These are phyloP conservation scores for Meyerozyma carpophila DNA, from an alignment of 1,139 yeast genomes.

Conservation along the genomic window DNA sequence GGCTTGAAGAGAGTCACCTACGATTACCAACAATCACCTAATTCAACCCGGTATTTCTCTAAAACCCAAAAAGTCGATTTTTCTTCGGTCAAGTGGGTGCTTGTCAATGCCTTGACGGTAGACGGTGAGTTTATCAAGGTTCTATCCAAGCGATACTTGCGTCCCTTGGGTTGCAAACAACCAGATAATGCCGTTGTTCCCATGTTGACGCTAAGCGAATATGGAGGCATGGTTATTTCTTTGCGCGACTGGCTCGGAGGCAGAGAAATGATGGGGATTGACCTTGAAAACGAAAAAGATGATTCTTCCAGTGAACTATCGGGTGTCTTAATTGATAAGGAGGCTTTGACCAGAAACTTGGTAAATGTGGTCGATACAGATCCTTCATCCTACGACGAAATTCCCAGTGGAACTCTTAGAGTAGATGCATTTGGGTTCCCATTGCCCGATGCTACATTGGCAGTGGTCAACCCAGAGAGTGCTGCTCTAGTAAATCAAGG, in stretches of 20 bases:
- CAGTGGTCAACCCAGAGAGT: slow-evolving; percentile 92
- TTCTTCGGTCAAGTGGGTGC: slow-evolving; percentile 79
- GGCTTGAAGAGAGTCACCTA: slow-evolving; percentile 91
- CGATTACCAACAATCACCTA: slow-evolving; percentile 89
- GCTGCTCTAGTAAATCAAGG: slow-evolving; percentile 58
- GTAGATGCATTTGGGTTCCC: slow-evolving; percentile 95
- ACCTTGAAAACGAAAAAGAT: slow-evolving; percentile 27
- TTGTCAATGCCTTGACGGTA: slow-evolving; percentile 85
- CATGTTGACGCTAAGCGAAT: slow-evolving; percentile 81
- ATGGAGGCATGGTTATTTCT: slow-evolving; percentile 93
- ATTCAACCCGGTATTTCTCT: slow-evolving; percentile 71
- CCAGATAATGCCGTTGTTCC: slow-evolving; percentile 85
- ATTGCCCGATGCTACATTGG: slow-evolving; percentile 86
- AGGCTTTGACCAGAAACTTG: slow-evolving; percentile 70
- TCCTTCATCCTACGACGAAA: slow-evolving; percentile 53
- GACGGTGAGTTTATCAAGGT: slow-evolving; percentile 93
- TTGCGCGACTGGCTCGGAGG: slow-evolving; percentile 86
- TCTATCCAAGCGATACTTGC: slow-evolving; percentile 84
- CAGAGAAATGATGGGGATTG: slow-evolving; percentile 53
- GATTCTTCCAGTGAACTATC: slow-evolving; percentile 44
- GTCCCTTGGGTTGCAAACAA: slow-evolving; percentile 80
- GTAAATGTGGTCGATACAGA: slow-evolving; percentile 65
- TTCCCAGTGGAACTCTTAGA: slow-evolving; percentile 47
- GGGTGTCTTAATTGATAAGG: slow-evolving; percentile 76
- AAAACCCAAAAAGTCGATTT: slow-evolving; percentile 77